A percentile compares a stretch with the other conserved stretches of the same genome.
These are phyloP conservation scores for Pleurotus pulmonarius DNA, from an alignment of 768 basidiomycete species.

Conservation along the genomic window DNA sequence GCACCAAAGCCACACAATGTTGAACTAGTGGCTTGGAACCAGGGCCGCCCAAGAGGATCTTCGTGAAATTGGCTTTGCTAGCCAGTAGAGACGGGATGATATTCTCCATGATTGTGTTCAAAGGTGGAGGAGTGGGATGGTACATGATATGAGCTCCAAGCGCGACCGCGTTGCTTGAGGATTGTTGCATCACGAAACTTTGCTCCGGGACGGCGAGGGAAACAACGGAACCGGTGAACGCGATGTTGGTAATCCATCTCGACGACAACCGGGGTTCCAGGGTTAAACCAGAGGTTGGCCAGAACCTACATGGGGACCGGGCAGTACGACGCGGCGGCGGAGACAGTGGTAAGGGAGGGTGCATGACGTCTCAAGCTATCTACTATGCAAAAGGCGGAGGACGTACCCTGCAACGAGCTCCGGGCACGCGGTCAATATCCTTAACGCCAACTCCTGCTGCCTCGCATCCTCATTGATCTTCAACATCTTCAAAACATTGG, in stretches of 20 bases:
- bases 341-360: background rate
- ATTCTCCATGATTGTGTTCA: slow-evolving; percentile 69
- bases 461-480: slow-evolving; percentile 88
- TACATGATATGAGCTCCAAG: slow-evolving; percentile 30
- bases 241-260: slow-evolving; percentile 88
- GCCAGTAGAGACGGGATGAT: slow-evolving; percentile 67
- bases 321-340: background rate
- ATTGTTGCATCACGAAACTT: slow-evolving; percentile 51
- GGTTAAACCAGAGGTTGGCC: slow-evolving; percentile 63
- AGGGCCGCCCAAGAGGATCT: slow-evolving; percentile 71
- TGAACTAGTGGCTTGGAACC: slow-evolving; percentile 58
- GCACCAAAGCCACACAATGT: slow-evolving; percentile 76
- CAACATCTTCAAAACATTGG: slow-evolving; percentile 66
- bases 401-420: slow-evolving; percentile 79
- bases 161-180: slow-evolving; percentile 17
- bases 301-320: slow-evolving; percentile 49
- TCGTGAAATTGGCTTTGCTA: slow-evolving; percentile 71
- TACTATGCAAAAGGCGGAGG: background rate
- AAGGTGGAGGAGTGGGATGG: slow-evolving; percentile 72
- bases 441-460: slow-evolving; percentile 80
- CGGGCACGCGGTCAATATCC: slow-evolving; percentile 78
- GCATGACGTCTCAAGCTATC: background rate
- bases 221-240: slow-evolving; percentile 76
- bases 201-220: slow-evolving; percentile 67
- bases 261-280: slow-evolving; percentile 85